phyloP scores from a whole-genome alignment of 306 rosid genomes.

The Lotus japonicus region DNA sequence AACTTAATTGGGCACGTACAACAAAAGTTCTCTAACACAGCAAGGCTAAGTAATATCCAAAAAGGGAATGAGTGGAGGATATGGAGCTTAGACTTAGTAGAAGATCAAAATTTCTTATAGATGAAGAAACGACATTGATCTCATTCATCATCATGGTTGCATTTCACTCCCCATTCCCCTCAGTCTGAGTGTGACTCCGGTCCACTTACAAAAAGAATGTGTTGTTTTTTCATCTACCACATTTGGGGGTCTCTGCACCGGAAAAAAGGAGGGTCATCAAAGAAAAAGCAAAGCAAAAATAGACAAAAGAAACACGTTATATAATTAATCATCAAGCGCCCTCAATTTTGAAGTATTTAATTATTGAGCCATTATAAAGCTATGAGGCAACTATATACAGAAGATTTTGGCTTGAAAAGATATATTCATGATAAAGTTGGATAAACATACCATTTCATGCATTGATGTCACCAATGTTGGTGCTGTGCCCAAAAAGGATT shows the following conservation, averaged over 20 bases:
- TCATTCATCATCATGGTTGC: background rate
- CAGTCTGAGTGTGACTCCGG: conserved; percentile 23
- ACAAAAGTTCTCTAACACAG: background rate
- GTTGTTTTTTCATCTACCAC: conserved; percentile 31
- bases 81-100: too few relatives aligned
- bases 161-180: conserved; percentile 1
- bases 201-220: conserved; percentile 49
- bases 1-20: background rate
- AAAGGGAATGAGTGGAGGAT: too few relatives aligned
- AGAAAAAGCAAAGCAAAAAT: conserved; percentile 33
- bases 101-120: conserved; percentile 37
- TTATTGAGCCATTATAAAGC: conserved; percentile 40
- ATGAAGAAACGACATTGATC: conserved; percentile 42
- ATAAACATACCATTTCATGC: conserved; percentile 43
- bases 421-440: conserved; percentile 40
- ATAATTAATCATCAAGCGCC: conserved; percentile 23
- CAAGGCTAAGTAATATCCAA: conserved; percentile 2
- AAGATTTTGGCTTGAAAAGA: conserved; percentile 42
- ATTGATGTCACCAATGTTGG: conserved; percentile 36
- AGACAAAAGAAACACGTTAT: conserved; percentile 39
- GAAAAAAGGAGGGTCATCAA: conserved; percentile 28
- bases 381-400: conserved; percentile 26
- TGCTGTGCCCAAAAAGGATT: conserved; percentile 40
- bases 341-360: conserved; percentile 33
- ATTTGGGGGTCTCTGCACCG: conserved; percentile 45